Evolutionary conservation across 371 early-diverging fungal species (phyloP), one percentile per base, ranked within the genome.

Genomic region (Circinella umbellata): DNA sequence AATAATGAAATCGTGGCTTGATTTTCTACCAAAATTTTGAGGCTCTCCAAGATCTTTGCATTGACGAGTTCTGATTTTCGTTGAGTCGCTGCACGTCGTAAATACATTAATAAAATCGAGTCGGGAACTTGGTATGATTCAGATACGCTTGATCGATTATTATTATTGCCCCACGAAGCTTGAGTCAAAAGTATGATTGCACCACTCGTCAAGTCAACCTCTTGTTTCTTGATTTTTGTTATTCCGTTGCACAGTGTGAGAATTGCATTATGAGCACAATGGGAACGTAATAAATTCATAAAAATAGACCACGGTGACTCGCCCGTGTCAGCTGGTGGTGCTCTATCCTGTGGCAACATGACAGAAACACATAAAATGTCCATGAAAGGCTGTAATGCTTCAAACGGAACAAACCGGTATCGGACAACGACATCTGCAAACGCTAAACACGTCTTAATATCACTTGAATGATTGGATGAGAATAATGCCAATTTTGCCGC

Each of bases 341-440:
- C 47, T n/a, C 61, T 42, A 38, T 70, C 66, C 7, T 71, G 72
- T 37, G 77, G 68, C 20, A 84, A 67, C 37, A 82, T 74, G 1
- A 84, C 80, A 11, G 83, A 79, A 17, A 77, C 78, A 61, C 89
- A 89, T 1, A 92, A 74, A 27, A 88, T 88, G 54, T 85, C 82
- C 63, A 90, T 73, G 68, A 90, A 87, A 1, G 79, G 78, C 3
- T 79, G 69, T 9, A 92, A 71, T 5, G 89, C 86, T 14, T 80
- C 81, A 8, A 80, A 73, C 1, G 93, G 92, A 3, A 91, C 89
- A 71, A 86, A 88, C 3, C 92, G 88, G 66, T 89, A 93, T 4
- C 92, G 84, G 3, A 91, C 89, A 34, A 91, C 86, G 17, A 89
- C 87, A 73, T 93, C 93, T 67, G 89, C 76, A 70, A 92, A 89